phyloP scores from a whole-genome alignment of 2,329 filamentous ascomycete species.

The Blastomyces gilchristii region DNA sequence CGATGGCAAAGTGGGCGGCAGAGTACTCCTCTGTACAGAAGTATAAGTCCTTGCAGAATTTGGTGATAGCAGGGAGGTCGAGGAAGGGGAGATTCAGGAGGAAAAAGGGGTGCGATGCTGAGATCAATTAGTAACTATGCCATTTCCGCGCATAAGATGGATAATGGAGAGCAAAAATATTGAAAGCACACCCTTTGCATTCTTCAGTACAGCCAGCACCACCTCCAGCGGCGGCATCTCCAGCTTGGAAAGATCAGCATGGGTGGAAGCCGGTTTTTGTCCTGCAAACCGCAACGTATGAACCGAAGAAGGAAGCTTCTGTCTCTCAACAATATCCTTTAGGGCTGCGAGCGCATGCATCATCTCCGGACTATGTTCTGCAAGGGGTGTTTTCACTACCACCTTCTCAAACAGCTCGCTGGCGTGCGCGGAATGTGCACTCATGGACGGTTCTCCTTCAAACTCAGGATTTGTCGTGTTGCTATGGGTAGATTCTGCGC shows the following conservation, averaged over 20 bases:
- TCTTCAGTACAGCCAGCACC: constrained; percentile 26
- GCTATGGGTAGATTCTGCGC: constrained; percentile 21
- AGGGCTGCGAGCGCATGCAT: constrained; percentile 29
- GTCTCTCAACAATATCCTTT: constrained; percentile 31
- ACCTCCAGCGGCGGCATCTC: constrained; percentile 29
- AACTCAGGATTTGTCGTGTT: constrained; percentile 26
- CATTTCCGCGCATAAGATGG: not conserved
- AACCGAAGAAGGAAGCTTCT: constrained; percentile 21
- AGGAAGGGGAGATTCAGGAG: constrained; percentile 19
- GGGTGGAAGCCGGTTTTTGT: constrained; percentile 18
- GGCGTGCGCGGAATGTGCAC: constrained; percentile 40
- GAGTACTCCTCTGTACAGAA: constrained; percentile 36
- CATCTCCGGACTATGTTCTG: constrained; percentile 31
- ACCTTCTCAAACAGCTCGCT: constrained; percentile 35
- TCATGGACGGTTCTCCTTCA: constrained; percentile 42
- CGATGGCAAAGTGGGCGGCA: constrained; percentile 31
- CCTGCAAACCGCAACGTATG: constrained; percentile 23
- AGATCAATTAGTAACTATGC: not conserved
- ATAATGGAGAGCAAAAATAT: not conserved
- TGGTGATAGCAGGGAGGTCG: constrained; percentile 25
- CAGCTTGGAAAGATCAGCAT: constrained; percentile 25
- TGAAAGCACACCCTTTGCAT: constrained; percentile 24
- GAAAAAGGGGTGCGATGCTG: constrained; percentile 14
- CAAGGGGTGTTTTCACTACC: constrained; percentile 27
- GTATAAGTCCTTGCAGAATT: constrained; percentile 35